Evolutionary conservation across 805 yeast genomes (phyloP).

Genomic region (Saturnispora ahearnii): DNA sequence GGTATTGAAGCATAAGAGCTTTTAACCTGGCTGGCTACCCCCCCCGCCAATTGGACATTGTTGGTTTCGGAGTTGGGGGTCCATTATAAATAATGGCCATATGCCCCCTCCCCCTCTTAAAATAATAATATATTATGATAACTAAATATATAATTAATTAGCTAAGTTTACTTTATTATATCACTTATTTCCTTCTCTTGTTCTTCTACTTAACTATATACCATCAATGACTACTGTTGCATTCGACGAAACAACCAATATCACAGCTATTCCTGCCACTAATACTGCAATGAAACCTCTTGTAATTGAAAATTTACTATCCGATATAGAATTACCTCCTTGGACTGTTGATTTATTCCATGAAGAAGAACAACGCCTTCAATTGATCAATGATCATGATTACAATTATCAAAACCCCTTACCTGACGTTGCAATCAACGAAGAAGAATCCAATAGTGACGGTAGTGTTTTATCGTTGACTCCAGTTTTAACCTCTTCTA

Average conservation of each 20-base stretch:
- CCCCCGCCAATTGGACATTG: background rate
- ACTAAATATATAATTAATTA: background rate
- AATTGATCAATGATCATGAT: background rate
- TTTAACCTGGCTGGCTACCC: too few relatives aligned
- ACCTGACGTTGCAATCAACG: background rate
- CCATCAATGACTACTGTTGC: background rate
- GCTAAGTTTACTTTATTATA: too few relatives aligned
- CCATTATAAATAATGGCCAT: background rate
- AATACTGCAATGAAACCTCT: background rate
- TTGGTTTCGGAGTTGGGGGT: slow-evolving; percentile 1
- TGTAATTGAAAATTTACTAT: background rate
- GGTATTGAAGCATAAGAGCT: too few relatives aligned
- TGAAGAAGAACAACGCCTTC: slow-evolving; percentile 1
- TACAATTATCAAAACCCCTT: background rate
- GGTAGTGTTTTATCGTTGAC: background rate
- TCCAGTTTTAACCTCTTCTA: background rate
- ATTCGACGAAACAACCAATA: background rate
- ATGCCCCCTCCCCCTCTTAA: background rate
- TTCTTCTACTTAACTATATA: too few relatives aligned
- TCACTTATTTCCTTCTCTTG: too few relatives aligned
- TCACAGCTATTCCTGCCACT: background rate
- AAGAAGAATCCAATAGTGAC: background rate
- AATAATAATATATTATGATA: background rate
- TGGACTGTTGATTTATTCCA: background rate
- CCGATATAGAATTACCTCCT: background rate